A percentile compares a stretch with the other conserved stretches of the same genome.
These are phyloP conservation scores for Syzygium syzygioides DNA, from an alignment of 441 rosid genomes.

Conservation along the genomic window DNA sequence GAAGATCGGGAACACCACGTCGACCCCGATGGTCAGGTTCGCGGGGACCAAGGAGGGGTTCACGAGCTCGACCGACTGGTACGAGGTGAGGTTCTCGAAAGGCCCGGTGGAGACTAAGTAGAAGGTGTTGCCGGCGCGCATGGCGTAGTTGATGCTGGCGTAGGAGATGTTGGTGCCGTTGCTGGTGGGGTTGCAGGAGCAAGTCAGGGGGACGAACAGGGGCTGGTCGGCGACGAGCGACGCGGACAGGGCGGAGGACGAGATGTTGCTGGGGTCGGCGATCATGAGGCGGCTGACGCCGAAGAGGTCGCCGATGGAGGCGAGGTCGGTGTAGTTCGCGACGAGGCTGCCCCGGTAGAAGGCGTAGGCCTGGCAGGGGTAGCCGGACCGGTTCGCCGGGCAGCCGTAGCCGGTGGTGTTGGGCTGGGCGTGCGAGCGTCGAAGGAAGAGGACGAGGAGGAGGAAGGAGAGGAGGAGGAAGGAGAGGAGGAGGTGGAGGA, in stretches of 20 bases:
- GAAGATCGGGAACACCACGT: constrained; percentile 41
- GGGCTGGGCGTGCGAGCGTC: constrained; percentile 19
- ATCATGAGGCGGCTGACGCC: constrained; percentile 49
- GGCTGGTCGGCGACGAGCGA: constrained; percentile 37
- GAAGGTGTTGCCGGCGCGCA: constrained; percentile 30
- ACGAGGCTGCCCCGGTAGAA: constrained; percentile 32
- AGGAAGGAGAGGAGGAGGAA: constrained; percentile 4
- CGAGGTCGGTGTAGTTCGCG: constrained; percentile 43
- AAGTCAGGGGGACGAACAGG: constrained; percentile 48
- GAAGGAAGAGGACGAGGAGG: constrained; percentile 7
- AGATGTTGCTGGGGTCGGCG: constrained; percentile 54
- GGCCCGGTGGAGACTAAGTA: constrained; percentile 21
- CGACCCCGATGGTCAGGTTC: constrained; percentile 25
- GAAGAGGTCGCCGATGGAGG: constrained; percentile 58
- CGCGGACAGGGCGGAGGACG: constrained; percentile 28
- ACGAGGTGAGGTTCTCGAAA: constrained; percentile 55
- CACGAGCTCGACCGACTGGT: constrained; percentile 48
- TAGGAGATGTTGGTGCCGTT: constrained; percentile 23
- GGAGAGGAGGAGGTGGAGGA: neutral
- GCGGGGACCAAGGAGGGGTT: constrained; percentile 47
- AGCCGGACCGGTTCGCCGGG: constrained; percentile 23
- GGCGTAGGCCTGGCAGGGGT: constrained; percentile 51
- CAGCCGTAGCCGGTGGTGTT: constrained; percentile 40
- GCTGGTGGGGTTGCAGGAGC: constrained; percentile 38
- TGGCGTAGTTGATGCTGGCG: constrained; percentile 42